Base-by-base conservation (phyloP, 495 filamentous ascomycete species). In the Tuber aestivum region DNA sequence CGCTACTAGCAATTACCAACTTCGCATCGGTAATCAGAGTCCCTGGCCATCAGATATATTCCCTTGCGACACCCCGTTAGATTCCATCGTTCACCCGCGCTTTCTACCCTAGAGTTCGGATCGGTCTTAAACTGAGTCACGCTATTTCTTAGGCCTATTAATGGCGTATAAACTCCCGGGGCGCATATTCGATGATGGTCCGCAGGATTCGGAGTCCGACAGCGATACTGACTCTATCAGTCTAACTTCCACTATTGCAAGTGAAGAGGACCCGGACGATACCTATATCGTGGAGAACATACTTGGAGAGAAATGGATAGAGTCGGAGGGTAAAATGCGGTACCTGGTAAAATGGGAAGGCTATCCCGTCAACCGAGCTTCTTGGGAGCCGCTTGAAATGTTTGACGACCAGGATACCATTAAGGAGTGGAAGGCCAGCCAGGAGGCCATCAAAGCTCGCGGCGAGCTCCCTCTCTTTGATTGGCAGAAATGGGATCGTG, bases 331-430 rank as follows among this genome's bases (percentile, higher is more conserved):
- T 14, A 78, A 82, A 37, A 84, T 78, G 75, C 76, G 82, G 38
- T 94, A 91, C 79, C 85, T 94, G 3, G 87, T 93, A 44, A 86
- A 88, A 76, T 94, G 92, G 92, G 85, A 85, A 38, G 87, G 85
- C n/a, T 94, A 92, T 75, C 83, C 85, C 1, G 70, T 89, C 14
- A 76, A 89, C 20, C 81, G 89, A 70, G 85, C 87, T 71, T 89
- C 87, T 4, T 94, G 91, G 92, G 91, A 93, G 76, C 89, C 90
- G 0, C 80, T 80, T n/a, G 82, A 86, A 0, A 83, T 86, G 69
- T 87, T 94, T 50, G 82, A 86, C 35, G 82, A 85, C 45, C 74
- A 83, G 65, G 84, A 86, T 41, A 81, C 83, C 48, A 75, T 81
- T n/a, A 69, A 78, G 70, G 79, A 81, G n/a, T 81, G 79, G 79